Base-by-base conservation (phyloP, 345 rosid genomes). In the Camelina hispida region DNA sequence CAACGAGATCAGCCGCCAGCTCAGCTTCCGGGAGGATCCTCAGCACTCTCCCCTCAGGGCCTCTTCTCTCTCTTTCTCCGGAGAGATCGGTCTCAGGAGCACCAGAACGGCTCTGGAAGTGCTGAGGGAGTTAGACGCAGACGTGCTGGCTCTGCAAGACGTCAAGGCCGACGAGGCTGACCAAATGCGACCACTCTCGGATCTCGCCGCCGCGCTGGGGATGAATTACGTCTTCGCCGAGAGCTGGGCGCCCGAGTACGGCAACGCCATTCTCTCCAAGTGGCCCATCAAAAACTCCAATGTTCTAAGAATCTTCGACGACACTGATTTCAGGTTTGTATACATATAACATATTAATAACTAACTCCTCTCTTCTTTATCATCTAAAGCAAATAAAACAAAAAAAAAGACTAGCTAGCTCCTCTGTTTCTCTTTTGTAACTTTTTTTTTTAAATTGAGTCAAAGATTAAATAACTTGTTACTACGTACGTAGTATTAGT, bases 171-270 rank as follows among this genome's bases (percentile, higher is more conserved):
- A 94, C 88, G 98, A 91, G 54, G 91, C 88, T 78, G 91, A 86
- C 78, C 86, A 48, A 15, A 94, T 94, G 98, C 86, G 86, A 74
- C 98, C 97, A n/a, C 81, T 94, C 65, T 94, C 98, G 8, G 98
- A 94, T 80, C 83, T 94, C 54, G 97, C 98, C 10, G 81, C 83
- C 10, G 95, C 95, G 40, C 81, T 94, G 79, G 93, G 92, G 50
- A 91, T 94, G 98, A 82, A 78, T 30, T 91, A 91, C 64, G 95
- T 85, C 11, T 94, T 91, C 80, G 98, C 98, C 8, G 98, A 94
- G 81, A 91, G 97, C 79, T 94, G 98, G 98, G 98, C 98, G 50
- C 98, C 98, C 23, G 97, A 94, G 79, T 94, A 91, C 73, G 98
- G 98, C 10, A 94, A 94, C 83, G 97, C 98, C 53, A 76, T 94